phyloP scores from a whole-genome alignment of 1,139 yeast species.

The Candida labiduridarum region DNA sequence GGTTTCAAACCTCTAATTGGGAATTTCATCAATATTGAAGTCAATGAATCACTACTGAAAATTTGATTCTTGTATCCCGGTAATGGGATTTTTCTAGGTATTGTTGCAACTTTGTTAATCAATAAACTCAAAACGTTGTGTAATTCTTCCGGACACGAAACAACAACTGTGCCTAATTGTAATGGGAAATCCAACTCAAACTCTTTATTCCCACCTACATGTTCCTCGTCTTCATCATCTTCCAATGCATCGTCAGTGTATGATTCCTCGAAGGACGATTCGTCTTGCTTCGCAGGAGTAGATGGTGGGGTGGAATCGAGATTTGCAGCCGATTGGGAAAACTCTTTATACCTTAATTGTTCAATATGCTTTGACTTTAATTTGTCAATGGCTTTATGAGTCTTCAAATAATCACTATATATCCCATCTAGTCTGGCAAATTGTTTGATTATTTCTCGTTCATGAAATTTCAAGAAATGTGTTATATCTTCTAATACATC shows the following conservation, averaged over 20 bases:
- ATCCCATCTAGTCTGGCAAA: constrained; percentile 29
- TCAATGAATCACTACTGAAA: constrained; percentile 43
- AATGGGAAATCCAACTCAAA: constrained; percentile 32
- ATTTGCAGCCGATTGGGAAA: constrained; percentile 17
- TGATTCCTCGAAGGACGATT: constrained; percentile 9
- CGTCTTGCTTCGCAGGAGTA: constrained; percentile 5
- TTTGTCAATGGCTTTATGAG: constrained; percentile 30
- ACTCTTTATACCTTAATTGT: constrained; percentile 33
- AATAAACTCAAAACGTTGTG: constrained; percentile 26
- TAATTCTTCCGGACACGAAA: constrained; percentile 24
- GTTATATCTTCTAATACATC: constrained; percentile 40
- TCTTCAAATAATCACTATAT: constrained; percentile 30
- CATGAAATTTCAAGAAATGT: constrained; percentile 37
- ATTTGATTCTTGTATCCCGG: constrained; percentile 46
- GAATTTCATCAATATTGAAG: constrained; percentile 29
- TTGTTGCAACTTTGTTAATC: constrained; percentile 28
- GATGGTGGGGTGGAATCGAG: not conserved
- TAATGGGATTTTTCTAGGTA: constrained; percentile 38
- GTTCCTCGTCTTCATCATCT: constrained; percentile 6
- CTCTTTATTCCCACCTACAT: not conserved
- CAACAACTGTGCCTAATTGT: constrained; percentile 29
- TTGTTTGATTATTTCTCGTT: constrained; percentile 33
- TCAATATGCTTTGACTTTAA: constrained; percentile 36
- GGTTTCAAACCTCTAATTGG: constrained; percentile 41
- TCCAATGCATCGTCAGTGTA: constrained; percentile 6